Conservation (phyloP, 805 yeast species). For the Candida namnaoensis region DNA sequence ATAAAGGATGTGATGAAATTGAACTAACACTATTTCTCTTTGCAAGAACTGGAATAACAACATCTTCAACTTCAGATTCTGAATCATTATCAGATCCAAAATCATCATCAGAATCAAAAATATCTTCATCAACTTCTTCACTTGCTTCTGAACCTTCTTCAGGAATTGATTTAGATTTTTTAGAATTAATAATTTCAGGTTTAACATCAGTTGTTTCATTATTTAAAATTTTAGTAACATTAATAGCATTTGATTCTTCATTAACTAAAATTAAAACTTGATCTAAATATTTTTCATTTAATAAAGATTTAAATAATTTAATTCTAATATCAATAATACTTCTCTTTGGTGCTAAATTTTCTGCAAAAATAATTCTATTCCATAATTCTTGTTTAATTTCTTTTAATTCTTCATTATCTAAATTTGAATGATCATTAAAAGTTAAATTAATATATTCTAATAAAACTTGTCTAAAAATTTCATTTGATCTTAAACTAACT, state of each 20-base stretch:
- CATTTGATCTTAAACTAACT: slow-evolving; percentile 20
- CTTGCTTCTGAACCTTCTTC: not conserved
- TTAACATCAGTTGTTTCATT: not conserved
- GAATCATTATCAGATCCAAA: not conserved
- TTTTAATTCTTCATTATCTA: slow-evolving; percentile 14
- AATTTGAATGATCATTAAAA: slow-evolving; percentile 9
- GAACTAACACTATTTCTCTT: not conserved
- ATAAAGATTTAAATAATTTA: slow-evolving; percentile 18
- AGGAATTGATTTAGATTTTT: not conserved
- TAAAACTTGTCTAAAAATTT: slow-evolving; percentile 17
- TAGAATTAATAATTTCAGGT: not conserved
- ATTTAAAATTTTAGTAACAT: slow-evolving; percentile 1
- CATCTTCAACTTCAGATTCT: not conserved
- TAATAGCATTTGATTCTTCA: slow-evolving; percentile 4
- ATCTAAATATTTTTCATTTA: slow-evolving; percentile 18
- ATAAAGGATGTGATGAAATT: not conserved
- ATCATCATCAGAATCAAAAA: slow-evolving; percentile 2
- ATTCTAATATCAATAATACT: slow-evolving; percentile 19
- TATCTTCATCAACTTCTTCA: slow-evolving; percentile 3
- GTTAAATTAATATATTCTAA: slow-evolving; percentile 16
- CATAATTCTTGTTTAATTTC: slow-evolving; percentile 17
- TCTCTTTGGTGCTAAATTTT: slow-evolving; percentile 15
- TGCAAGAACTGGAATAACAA: not conserved
- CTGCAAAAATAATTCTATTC: slow-evolving; percentile 14
- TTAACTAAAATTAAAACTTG: slow-evolving; percentile 8